Percentiles rank a stretch among this genome's conserved stretches.
Evolutionary conservation across 345 rosid genomes (phyloP).

Genomic region (Trapa incisa): DNA sequence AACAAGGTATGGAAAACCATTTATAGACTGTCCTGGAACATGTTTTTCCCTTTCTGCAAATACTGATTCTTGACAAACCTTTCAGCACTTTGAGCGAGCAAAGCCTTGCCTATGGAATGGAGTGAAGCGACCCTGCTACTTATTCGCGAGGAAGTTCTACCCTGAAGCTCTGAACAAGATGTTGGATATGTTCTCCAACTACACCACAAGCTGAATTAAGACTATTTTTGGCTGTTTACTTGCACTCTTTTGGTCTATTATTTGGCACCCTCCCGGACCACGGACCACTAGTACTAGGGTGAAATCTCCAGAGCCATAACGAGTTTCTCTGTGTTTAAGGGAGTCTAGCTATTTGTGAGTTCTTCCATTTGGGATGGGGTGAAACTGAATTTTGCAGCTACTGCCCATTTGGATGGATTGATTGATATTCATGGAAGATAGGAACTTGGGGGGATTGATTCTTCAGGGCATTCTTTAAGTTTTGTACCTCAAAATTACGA

Average conservation of each 20-base stretch:
- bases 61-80: background rate
- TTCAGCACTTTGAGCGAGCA: constrained; percentile 45
- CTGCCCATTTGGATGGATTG: background rate
- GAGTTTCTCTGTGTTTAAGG: constrained; percentile 12
- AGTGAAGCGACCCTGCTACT: constrained; percentile 77
- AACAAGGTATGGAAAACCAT: constrained; percentile 43
- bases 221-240: constrained; percentile 17
- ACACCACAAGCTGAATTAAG: constrained; percentile 38
- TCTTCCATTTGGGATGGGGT: constrained; percentile 14
- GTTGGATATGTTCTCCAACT: constrained; percentile 64
- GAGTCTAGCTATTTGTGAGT: constrained; percentile 25
- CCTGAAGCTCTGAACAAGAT: constrained; percentile 57
- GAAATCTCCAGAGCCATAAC: constrained; percentile 13
- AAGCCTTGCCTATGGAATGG: constrained; percentile 90
- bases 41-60: background rate
- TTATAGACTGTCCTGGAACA: background rate
- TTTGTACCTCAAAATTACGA: constrained; percentile 16
- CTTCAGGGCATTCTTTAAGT: constrained; percentile 7
- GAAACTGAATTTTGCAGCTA: background rate
- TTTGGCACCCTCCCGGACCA: constrained; percentile 5
- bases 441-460: constrained; percentile 6
- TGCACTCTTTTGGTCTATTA: constrained; percentile 27
- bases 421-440: constrained; percentile 1
- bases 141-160: constrained; percentile 86
- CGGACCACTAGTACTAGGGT: constrained; percentile 8